Evolutionary conservation across 768 basidiomycete species (phyloP).

Genomic region (Strobilomyces dryophilus): DNA sequence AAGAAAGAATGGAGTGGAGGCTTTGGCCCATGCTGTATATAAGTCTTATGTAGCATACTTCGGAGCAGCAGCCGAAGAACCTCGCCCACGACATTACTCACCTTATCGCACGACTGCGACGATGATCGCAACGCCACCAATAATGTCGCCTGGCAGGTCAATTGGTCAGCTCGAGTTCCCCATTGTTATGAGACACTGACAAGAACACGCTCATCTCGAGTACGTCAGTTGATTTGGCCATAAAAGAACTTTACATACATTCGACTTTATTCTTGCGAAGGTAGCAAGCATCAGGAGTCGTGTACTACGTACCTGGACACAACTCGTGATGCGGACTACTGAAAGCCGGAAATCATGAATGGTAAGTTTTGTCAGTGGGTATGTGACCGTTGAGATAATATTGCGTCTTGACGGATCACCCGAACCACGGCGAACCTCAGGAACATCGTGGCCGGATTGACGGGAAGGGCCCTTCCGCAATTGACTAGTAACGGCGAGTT

Average conservation of each 20-base stretch:
- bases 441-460: no score
- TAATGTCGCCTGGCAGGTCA: not conserved
- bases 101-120: not conserved
- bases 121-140: not conserved
- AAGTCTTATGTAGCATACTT: not conserved
- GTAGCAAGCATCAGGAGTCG: not conserved
- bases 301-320: not conserved
- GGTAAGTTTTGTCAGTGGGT: not conserved
- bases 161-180: not conserved
- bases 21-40: not conserved
- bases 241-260: conserved; percentile 1
- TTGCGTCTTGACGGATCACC: no score
- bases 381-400: not conserved
- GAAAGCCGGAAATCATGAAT: not conserved
- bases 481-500: no score
- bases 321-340: not conserved
- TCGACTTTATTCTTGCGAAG: not conserved
- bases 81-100: not conserved
- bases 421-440: no score
- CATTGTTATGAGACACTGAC: not conserved
- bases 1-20: not conserved
- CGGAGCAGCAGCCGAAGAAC: not conserved
- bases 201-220: not conserved
- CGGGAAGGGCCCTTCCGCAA: not conserved
- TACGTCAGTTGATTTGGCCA: not conserved